Base-by-base conservation (phyloP, 2,329 filamentous ascomycete genomes). In the Chalaropsis ovoidea region DNA sequence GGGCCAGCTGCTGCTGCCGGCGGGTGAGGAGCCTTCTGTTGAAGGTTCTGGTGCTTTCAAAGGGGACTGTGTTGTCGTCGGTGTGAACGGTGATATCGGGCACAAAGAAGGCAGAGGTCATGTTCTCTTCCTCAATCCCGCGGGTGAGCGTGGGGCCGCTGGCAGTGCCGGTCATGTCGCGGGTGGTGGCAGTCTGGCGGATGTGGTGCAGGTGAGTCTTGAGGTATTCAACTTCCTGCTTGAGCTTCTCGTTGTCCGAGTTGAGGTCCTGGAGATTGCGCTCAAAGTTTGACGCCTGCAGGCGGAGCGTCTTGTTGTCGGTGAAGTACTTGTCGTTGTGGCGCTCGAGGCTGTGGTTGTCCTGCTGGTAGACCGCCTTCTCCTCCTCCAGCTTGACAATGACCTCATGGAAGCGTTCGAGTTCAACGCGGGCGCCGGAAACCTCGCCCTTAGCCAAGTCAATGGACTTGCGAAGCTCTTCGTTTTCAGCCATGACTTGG, bases 1-100 rank as follows among this genome's bases (percentile, higher is more conserved):
- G 90, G 88, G 0, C 80, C 81, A 22, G 89, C 86, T 0, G 82
- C 82, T 1, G 81, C 81, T 7, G 81, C n/a, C 60, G 49, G 42
- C 24, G 62, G 27, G 45, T 65, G 8, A 71, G 70, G 67, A 72
- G 62, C 3, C 74, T 71, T 63, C 71, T 72, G 3, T 72, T 74
- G 63, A 74, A 72, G 1, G 73, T 75, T 66, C 71, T 72, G 64
- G 77, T 75, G 66, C 77, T 76, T 7, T 75, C 73, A 61, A 71
- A 71, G 1, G 72, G 73, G 61, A 72, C 72, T 3, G 72, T 74
- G 65, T 71, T 72, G 67, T 77, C 74, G 64, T 77, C 76, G 3
- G 74, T 76, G 65, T 80, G 77, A 42, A 82, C 75, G 1, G 81
- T 84, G 68, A 83, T 83, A 68, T 84, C 82, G 24, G 82, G 81